Evolutionary conservation across 805 yeast genomes (phyloP).

Genomic region (Candida succiphila): DNA sequence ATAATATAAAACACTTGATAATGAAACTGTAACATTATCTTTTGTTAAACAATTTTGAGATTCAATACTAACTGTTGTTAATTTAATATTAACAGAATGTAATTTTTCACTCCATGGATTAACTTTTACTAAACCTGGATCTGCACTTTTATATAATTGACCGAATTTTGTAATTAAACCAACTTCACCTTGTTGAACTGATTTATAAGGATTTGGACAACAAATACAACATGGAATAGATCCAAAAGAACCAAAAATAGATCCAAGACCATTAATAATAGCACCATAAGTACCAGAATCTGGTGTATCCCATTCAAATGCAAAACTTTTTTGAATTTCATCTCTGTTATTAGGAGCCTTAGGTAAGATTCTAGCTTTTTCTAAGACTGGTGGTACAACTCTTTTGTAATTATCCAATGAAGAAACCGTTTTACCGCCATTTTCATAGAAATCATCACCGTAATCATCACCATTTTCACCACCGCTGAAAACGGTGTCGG

Average conservation of each 20-base stretch:
- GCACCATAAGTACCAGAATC: conserved; percentile 25
- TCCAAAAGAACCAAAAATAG: conserved; percentile 41
- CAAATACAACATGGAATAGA: conserved; percentile 45
- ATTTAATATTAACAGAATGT: conserved; percentile 39
- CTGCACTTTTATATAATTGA: conserved; percentile 51
- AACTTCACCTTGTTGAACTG: conserved; percentile 57
- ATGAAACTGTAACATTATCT: conserved; percentile 53
- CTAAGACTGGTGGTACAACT: too few species aligned
- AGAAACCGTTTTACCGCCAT: too few species aligned
- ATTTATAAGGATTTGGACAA: conserved; percentile 46
- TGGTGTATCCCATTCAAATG: conserved; percentile 25
- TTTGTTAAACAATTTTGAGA: conserved; percentile 63
- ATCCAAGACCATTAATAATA: conserved; percentile 31
- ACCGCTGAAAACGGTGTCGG: too few species aligned
- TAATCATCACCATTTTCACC: too few species aligned
- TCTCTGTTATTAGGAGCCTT: conserved; percentile 12
- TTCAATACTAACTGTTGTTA: conserved; percentile 54
- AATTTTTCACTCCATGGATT: conserved; percentile 56
- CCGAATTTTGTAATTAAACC: conserved; percentile 63
- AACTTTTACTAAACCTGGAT: conserved; percentile 58
- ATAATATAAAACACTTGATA: conserved; percentile 59
- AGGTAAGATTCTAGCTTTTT: too few species aligned
- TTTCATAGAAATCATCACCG: too few species aligned
- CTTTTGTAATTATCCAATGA: too few species aligned
- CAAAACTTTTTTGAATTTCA: conserved; percentile 16